Conservation (phyloP, 352 stramenopile species). For the Phytopythium boreale region DNA sequence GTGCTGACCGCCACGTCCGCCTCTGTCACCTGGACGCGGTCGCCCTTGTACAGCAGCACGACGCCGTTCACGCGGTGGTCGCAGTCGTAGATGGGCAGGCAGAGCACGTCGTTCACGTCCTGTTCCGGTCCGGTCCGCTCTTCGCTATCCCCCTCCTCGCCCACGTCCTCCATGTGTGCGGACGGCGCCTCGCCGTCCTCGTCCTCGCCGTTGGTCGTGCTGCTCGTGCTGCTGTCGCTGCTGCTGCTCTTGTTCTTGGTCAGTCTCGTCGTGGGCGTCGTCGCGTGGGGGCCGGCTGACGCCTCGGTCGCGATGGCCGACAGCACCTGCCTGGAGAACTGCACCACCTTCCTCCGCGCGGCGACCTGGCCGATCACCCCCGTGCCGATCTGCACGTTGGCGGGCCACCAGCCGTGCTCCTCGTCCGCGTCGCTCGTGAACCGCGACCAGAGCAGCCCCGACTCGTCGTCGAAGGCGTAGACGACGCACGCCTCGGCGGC, state of each 20-base stretch:
- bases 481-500: slow-evolving; percentile 53
- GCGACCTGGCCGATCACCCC: slow-evolving; percentile 50
- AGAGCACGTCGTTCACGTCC: slow-evolving; percentile 41
- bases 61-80: slow-evolving; percentile 53
- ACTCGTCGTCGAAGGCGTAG: slow-evolving; percentile 55
- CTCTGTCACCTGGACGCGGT: slow-evolving; percentile 33
- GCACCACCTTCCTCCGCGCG: slow-evolving; percentile 13
- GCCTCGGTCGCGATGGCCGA: not conserved
- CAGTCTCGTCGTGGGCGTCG: slow-evolving; percentile 4
- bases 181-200: not conserved
- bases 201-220: slow-evolving; percentile 3
- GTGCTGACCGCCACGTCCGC: slow-evolving; percentile 54
- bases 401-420: slow-evolving; percentile 16
- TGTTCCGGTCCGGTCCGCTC: slow-evolving; percentile 9
- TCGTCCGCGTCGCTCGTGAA: slow-evolving; percentile 21
- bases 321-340: slow-evolving; percentile 6
- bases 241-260: slow-evolving; percentile 11
- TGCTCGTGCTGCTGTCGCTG: slow-evolving; percentile 12
- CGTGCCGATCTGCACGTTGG: slow-evolving; percentile 48
- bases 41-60: slow-evolving; percentile 48
- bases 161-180: not conserved
- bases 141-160: not conserved
- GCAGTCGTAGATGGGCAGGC: slow-evolving; percentile 46
- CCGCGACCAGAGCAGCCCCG: slow-evolving; percentile 44
- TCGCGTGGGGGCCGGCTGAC: not conserved